phyloP scores from a whole-genome alignment of 179 eudicot species.

The Camellia oleifera region DNA sequence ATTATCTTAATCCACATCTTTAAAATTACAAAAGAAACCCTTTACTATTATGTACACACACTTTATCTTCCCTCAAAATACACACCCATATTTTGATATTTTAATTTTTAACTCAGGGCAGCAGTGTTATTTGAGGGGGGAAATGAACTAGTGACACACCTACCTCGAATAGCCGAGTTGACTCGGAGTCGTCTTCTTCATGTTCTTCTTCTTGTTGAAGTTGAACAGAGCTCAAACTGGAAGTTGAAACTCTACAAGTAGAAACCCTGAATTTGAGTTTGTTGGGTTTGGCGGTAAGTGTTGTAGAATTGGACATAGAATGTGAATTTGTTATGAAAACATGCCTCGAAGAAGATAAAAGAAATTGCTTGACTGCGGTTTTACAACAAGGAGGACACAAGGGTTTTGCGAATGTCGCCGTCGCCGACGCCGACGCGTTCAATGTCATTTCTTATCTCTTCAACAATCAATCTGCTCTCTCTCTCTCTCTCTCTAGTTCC shows the following conservation, averaged over 20 bases:
- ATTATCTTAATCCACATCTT: too few species aligned
- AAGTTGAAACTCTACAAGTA: constrained; percentile 6
- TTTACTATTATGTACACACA: too few species aligned
- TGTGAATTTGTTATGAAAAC: constrained; percentile 3
- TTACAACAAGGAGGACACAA: neutral
- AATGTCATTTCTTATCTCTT: neutral
- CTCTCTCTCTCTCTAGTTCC: neutral
- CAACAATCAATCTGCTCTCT: neutral
- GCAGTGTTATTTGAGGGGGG: too few species aligned
- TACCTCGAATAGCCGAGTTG: constrained; percentile 24
- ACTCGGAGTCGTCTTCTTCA: constrained; percentile 13
- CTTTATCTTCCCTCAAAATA: too few species aligned
- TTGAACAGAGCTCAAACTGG: neutral
- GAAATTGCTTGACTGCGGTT: constrained; percentile 5
- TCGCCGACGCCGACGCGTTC: neutral
- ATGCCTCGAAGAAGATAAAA: neutral
- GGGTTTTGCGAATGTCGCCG: neutral
- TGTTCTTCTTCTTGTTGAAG: neutral
- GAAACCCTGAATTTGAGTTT: constrained; percentile 9
- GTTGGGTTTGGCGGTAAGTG: neutral
- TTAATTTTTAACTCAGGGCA: too few species aligned
- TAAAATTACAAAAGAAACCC: too few species aligned
- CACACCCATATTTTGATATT: too few species aligned
- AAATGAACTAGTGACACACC: constrained; percentile 6
- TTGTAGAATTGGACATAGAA: too few species aligned